Evolutionary conservation across 2,329 filamentous ascomycete species (phyloP).

Genomic region (Magnaporthiopsis poae): DNA sequence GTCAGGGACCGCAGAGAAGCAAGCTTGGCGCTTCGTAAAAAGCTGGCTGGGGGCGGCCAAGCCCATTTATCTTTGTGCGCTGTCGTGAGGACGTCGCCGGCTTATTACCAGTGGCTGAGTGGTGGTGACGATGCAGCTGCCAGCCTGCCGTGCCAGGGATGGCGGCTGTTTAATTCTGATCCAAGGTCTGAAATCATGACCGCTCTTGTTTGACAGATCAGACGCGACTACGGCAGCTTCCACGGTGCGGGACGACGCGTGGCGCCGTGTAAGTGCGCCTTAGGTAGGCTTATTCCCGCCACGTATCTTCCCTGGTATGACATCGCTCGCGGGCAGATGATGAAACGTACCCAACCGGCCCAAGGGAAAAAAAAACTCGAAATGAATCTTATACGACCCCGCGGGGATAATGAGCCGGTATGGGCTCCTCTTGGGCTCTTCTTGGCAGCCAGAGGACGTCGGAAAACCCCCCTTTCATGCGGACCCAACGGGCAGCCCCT

Average conservation of each 20-base stretch:
- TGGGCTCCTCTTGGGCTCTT: not conserved
- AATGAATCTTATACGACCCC: too few species aligned
- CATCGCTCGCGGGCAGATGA: too few species aligned
- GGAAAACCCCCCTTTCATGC: not conserved
- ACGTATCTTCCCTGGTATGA: too few species aligned
- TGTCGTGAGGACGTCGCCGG: too few species aligned
- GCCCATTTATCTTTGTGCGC: not conserved
- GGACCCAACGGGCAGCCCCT: not conserved
- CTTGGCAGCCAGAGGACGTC: too few species aligned
- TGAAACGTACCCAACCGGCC: too few species aligned
- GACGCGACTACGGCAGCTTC: too few species aligned
- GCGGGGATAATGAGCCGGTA: not conserved
- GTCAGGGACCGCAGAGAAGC: not conserved
- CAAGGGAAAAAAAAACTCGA: too few species aligned
- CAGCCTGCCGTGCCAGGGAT: not conserved
- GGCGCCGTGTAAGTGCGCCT: too few species aligned
- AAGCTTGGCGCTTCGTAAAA: not conserved
- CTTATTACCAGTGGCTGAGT: not conserved
- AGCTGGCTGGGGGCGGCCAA: not conserved
- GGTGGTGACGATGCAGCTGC: not conserved
- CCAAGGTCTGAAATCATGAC: too few species aligned
- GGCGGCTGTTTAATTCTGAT: not conserved
- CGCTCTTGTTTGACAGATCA: not conserved
- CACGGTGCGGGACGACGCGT: too few species aligned
- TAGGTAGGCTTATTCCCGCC: too few species aligned